Evolutionary conservation across 345 rosid genomes (phyloP).

Genomic region (Eucalyptus marginata): DNA sequence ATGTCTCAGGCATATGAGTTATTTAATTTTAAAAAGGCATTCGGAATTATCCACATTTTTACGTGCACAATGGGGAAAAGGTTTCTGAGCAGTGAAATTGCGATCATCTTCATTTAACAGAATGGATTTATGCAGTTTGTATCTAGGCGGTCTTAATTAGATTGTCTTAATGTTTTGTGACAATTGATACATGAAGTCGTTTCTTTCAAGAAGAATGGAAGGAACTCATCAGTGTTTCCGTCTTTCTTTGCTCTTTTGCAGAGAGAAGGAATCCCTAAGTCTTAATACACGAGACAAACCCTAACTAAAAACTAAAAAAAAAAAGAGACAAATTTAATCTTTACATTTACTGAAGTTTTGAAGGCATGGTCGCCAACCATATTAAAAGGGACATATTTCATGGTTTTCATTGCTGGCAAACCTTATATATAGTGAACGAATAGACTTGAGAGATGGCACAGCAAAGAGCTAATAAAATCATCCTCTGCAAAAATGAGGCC

Average conservation of each 20-base stretch:
- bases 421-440: background rate
- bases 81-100: background rate
- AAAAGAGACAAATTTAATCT: background rate
- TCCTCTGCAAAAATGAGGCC: background rate
- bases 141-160: background rate
- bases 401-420: background rate
- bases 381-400: background rate
- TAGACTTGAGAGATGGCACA: background rate
- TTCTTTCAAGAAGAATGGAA: background rate
- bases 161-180: background rate
- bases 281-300: background rate
- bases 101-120: background rate
- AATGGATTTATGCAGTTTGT: background rate
- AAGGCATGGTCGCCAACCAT: background rate
- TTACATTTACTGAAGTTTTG: background rate
- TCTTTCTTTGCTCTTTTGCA: background rate
- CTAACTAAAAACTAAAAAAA: background rate
- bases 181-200: background rate
- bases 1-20: background rate
- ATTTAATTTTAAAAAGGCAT: background rate
- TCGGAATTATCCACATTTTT: background rate
- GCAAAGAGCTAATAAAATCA: background rate
- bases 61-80: background rate
- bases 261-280: background rate
- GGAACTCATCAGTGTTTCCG: background rate